phyloP scores from a whole-genome alignment of 1,284 basidiomycete species.

The Porogramme epimiltina region DNA sequence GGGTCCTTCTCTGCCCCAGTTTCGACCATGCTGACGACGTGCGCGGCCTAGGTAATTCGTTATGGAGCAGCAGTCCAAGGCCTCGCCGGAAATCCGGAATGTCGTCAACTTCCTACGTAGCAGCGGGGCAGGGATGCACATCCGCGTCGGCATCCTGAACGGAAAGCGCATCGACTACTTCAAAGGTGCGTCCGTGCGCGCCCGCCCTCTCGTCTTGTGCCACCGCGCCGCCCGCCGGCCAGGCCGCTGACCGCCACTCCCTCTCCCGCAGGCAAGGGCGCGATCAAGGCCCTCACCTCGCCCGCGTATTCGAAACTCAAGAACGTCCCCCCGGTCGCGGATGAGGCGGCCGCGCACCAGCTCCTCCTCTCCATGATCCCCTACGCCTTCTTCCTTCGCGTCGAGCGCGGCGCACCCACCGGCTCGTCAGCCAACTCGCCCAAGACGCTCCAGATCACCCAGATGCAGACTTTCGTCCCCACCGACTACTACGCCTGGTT shows the following conservation, averaged over 20 bases:
- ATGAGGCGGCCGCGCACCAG: conserved; percentile 76
- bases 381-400: conserved; percentile 87
- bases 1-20: not conserved
- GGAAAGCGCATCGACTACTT: conserved; percentile 98
- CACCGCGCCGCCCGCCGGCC: conserved; percentile 4
- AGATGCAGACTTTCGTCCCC: conserved; percentile 78
- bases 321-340: conserved; percentile 76
- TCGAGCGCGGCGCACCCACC: conserved; percentile 76
- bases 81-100: conserved; percentile 75
- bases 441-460: conserved; percentile 81
- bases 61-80: conserved; percentile 75
- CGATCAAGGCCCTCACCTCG: conserved; percentile 88
- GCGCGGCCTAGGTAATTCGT: conserved; percentile 20
- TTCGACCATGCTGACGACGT: not conserved
- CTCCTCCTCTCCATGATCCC: conserved; percentile 79
- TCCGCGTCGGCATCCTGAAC: conserved; percentile 86
- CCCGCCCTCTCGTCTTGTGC: not conserved
- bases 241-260: conserved; percentile 7
- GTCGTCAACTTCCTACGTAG: conserved; percentile 86
- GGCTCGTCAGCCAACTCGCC: conserved; percentile 73
- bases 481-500: conserved; percentile 95
- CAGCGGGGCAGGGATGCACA: conserved; percentile 87
- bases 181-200: conserved; percentile 68
- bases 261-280: conserved; percentile 74
- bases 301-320: conserved; percentile 91